A percentile compares a stretch with the other conserved stretches of the same genome.
Evolutionary conservation across 2,329 filamentous ascomycete genomes (phyloP).

Genomic region (Pseudocercospora crystallina): DNA sequence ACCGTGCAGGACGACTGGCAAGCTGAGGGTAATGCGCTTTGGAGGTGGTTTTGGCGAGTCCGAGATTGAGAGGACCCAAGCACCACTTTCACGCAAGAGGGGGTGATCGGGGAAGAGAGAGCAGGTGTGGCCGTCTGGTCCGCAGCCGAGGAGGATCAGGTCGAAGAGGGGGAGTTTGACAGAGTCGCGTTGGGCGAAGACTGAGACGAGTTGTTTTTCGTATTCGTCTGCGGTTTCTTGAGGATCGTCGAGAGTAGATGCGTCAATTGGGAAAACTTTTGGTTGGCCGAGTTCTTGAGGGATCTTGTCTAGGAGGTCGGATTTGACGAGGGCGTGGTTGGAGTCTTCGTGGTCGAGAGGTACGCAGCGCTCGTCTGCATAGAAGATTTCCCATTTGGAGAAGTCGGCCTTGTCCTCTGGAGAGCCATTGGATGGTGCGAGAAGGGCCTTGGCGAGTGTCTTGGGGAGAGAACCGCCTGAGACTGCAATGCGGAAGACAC

Average conservation of each 20-base stretch:
- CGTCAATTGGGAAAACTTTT: slow-evolving; percentile 76
- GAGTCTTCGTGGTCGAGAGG: slow-evolving; percentile 89
- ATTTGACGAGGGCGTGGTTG: slow-evolving; percentile 87
- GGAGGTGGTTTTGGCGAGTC: slow-evolving; percentile 95
- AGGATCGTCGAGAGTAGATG: slow-evolving; percentile 66
- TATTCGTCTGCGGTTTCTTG: slow-evolving; percentile 94
- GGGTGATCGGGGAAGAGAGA: slow-evolving; percentile 89
- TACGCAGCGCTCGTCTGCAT: slow-evolving; percentile 94
- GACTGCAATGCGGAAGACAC: slow-evolving; percentile 84
- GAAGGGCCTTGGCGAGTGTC: slow-evolving; percentile 79
- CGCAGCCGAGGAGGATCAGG: slow-evolving; percentile 86
- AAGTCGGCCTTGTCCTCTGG: slow-evolving; percentile 69
- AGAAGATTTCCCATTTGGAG: slow-evolving; percentile 95
- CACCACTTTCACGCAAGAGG: slow-evolving; percentile 78
- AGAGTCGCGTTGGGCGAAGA: slow-evolving; percentile 88
- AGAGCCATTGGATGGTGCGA: slow-evolving; percentile 52
- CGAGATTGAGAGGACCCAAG: slow-evolving; percentile 89
- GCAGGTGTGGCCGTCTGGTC: slow-evolving; percentile 96
- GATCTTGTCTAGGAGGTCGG: slow-evolving; percentile 85
- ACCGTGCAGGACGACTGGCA: slow-evolving; percentile 86
- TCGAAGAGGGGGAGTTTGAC: slow-evolving; percentile 96
- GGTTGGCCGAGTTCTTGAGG: slow-evolving; percentile 66
- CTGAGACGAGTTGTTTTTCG: slow-evolving; percentile 79
- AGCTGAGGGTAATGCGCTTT: slow-evolving; percentile 83
- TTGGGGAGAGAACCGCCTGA: slow-evolving; percentile 92